Conservation (phyloP, 2,329 filamentous ascomycete species). For the Colletotrichum horii region DNA sequence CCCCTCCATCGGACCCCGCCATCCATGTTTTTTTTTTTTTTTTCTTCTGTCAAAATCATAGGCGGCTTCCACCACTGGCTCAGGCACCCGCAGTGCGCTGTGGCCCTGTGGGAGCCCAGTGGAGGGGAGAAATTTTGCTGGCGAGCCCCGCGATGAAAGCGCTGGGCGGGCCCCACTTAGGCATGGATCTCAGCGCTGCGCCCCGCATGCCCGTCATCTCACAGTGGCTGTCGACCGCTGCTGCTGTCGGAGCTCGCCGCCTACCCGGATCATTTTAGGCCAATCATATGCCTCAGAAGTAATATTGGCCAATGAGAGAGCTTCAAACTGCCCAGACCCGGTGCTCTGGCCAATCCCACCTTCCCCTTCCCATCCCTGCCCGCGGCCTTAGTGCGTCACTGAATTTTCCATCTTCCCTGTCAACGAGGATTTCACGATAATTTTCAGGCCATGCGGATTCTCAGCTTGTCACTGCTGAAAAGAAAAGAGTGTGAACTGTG, state of each 20-base stretch:
- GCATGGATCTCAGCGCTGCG: neutral
- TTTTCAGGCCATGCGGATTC: neutral
- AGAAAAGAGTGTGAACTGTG: no score
- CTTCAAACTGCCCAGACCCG: neutral
- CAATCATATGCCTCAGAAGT: fast-evolving
- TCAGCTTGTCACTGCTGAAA: neutral
- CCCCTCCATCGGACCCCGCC: conserved; percentile 7
- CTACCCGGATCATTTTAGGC: neutral
- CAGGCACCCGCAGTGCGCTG: neutral
- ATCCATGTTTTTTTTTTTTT: neutral
- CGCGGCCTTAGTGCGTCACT: neutral
- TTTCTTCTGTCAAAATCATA: neutral
- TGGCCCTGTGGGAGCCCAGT: neutral
- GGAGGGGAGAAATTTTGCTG: conserved; percentile 7
- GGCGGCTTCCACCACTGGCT: neutral
- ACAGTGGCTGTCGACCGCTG: neutral
- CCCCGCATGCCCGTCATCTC: conserved; percentile 3
- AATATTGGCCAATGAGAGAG: neutral
- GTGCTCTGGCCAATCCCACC: neutral
- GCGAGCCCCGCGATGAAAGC: conserved; percentile 12
- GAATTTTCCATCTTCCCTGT: conserved; percentile 1
- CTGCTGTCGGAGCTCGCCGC: conserved; percentile 10
- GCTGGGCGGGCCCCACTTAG: neutral
- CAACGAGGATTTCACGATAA: neutral
- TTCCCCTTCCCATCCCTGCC: neutral